Base-by-base conservation (phyloP, 78 protist species). In the Planoprotostelium fungivorum region DNA sequence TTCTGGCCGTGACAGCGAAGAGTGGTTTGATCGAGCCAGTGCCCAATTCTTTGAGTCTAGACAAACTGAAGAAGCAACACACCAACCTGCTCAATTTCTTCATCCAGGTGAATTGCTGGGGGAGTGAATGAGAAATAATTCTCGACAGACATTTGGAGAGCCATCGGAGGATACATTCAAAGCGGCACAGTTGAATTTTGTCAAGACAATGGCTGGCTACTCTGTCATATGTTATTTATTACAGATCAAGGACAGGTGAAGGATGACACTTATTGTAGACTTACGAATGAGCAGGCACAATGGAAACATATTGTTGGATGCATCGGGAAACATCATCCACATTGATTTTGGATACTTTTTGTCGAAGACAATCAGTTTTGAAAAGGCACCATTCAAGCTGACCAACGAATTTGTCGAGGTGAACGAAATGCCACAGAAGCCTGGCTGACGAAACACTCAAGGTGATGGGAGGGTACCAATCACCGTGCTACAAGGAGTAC, bases 201-300 rank as follows among this genome's bases (percentile, higher is more conserved):
- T 96, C 1, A 94, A 96, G 83, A 51, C 88, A 29, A 34, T 93
- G 38, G 97, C 98, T 0, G 98, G 93, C 29, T 97, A 96, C 85
- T 87, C 98, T 0, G 90, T 97, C 84, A 88, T 94, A 28, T 93
- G 91, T 31, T 97, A 94, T 91, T 84, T 97, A 29, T 84, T 97
- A 29, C 98, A 97, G 86, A 93, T 97, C 96, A 97, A 97, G 38
- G 98, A 97, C 87, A 38, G 94, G 84, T 16, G 16, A 51, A 16
- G 16, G 5, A 51, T 51, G 31, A 25, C 73, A 5, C 73, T 5
- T 73, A 23, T 73, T 63, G 84, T 63, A 5, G 87, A 39, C 38
- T 25, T 73, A 34, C 38, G 9, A 16, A 87, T 38, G 16, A 25
- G 38, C 16, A 38, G 96, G 28, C 97, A 96, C 37, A 96, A 96